Conservation (phyloP, 345 rosid genomes). For the Tarenaya hassleriana region DNA sequence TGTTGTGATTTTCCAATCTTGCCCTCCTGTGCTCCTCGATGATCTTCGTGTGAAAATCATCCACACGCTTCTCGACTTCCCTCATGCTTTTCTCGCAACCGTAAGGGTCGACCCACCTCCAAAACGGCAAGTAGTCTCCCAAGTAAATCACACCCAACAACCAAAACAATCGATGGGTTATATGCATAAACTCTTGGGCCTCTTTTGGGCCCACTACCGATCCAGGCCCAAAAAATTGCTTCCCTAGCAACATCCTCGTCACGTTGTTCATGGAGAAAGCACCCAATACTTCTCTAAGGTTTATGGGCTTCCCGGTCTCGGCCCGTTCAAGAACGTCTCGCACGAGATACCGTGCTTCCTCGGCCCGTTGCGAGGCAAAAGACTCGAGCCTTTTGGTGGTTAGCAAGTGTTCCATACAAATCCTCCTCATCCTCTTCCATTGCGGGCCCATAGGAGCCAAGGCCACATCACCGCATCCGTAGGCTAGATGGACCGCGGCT, state of each 20-base stretch:
- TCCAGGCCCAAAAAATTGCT: constrained; percentile 67
- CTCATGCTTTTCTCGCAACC: constrained; percentile 81
- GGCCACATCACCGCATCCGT: constrained; percentile 72
- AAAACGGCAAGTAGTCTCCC: constrained; percentile 83
- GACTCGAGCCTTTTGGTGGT: constrained; percentile 33
- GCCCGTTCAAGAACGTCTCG: constrained; percentile 33
- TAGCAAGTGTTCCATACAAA: constrained; percentile 35
- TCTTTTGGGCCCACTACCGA: constrained; percentile 50
- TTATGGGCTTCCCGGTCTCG: constrained; percentile 34
- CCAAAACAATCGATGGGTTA: constrained; percentile 67
- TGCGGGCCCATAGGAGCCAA: constrained; percentile 65
- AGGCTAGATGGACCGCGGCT: constrained; percentile 71
- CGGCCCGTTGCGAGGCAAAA: constrained; percentile 16
- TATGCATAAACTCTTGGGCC: constrained; percentile 82
- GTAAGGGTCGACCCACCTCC: constrained; percentile 86
- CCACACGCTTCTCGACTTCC: constrained; percentile 84
- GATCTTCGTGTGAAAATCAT: constrained; percentile 66
- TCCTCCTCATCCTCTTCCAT: constrained; percentile 37
- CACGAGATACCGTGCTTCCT: constrained; percentile 29
- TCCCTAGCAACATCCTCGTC: constrained; percentile 78
- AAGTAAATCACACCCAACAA: constrained; percentile 70
- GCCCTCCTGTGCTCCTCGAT: constrained; percentile 58
- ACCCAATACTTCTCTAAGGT: constrained; percentile 68
- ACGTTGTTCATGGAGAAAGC: constrained; percentile 91
- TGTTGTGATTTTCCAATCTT: constrained; percentile 17